Conservation (phyloP, 176 grass and related monocot genomes). For the Calamus simplicifolius region DNA sequence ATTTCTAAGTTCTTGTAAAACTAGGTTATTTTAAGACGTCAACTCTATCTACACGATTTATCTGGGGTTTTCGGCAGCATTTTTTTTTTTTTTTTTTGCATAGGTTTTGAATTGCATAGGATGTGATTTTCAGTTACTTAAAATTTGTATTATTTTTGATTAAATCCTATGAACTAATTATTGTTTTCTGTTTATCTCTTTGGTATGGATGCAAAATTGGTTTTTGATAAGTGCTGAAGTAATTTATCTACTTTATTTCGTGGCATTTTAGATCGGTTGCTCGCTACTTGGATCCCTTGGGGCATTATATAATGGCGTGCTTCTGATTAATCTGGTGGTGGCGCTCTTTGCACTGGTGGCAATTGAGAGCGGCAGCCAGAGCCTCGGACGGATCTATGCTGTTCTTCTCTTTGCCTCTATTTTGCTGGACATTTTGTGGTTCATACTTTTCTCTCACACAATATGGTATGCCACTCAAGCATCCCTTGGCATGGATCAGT, state of each 20-base stretch:
- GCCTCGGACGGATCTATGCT: conserved; percentile 80
- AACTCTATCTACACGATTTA: too few species aligned
- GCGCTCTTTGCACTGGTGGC: conserved; percentile 89
- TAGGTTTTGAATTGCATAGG: too few species aligned
- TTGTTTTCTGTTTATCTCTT: too few species aligned
- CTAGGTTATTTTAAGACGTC: too few species aligned
- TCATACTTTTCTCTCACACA: conserved; percentile 84
- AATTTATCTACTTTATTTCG: not conserved
- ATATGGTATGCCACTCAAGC: conserved; percentile 63
- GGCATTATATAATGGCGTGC: conserved; percentile 83
- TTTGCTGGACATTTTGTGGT: conserved; percentile 79
- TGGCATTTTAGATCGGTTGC: conserved; percentile 58
- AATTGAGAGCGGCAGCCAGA: conserved; percentile 87
- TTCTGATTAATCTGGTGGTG: conserved; percentile 93
- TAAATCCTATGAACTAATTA: too few species aligned
- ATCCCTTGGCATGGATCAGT: not conserved
- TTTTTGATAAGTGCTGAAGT: not conserved
- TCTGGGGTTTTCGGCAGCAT: too few species aligned
- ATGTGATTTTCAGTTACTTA: too few species aligned
- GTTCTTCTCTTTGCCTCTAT: conserved; percentile 83
- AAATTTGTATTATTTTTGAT: too few species aligned
- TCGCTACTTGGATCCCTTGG: conserved; percentile 85
- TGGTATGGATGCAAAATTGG: too few species aligned
- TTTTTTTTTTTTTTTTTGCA: too few species aligned
- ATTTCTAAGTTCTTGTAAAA: not conserved